Evolutionary conservation across 2,329 filamentous ascomycete species (phyloP), one percentile per base, ranked within the genome.

Genomic region (Parasarocladium wereldwijsianum): DNA sequence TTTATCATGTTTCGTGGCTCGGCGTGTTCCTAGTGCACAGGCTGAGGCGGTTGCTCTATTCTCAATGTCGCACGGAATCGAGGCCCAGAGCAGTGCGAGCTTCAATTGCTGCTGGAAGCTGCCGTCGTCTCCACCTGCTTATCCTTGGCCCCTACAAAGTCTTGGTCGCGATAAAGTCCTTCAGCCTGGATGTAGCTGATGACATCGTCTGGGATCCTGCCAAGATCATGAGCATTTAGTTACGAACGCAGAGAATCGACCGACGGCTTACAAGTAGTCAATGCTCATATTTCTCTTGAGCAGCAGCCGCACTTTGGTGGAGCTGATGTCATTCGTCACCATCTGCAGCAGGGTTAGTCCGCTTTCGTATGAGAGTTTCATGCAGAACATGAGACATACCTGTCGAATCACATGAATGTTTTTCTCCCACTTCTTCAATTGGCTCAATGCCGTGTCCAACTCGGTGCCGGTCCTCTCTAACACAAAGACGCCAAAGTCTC

Each of bases 381-480:
- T 12, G 17, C n/a, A 10, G 15, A 13, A 13, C 31, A 17, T 24
- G 18, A 16, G 32, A 36, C 35, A 31, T 37, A 49, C 50, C 43
- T 54, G 50, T 33, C 82, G 79, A 38, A 93, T 87, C 32, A 93
- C 79, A 46, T 83, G 76, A 36, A 93, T 75, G 42, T 93, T 90
- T 43, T 85, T 72, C 44, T 83, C 76, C 70, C 79, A 94, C 36
- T 74, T 70, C 47, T 84, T 76, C 26, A 93, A 61, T 25, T 72
- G 77, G n/a, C 78, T 75, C 26, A 93, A 64, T 2, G 86, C 85
- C 46, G 92, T 81, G 38, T 93, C 81, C 29, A 92, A 79, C 45
- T 93, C 83, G 14, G 84, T 93, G 24, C 85, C 86, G 23, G 75
- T 76, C 36, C 87, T 73, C 62, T 94, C 81, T n/a, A 92, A 68